Conservation (phyloP, 805 yeast species). For the Spathaspora passalidarum region DNA sequence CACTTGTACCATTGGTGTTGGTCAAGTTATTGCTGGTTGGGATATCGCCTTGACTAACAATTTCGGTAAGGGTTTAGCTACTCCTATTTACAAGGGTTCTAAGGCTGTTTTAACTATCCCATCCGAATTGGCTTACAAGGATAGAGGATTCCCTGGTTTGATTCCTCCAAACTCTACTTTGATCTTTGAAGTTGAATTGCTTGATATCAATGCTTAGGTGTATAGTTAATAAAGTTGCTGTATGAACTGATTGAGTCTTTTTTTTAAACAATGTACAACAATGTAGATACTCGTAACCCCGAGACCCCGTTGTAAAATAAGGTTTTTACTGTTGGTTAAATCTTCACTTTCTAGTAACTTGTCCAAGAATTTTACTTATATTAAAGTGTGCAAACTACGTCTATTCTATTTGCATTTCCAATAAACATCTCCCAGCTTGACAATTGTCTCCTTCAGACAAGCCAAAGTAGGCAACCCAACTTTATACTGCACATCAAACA, state of each 20-base stretch:
- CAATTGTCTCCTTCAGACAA: constrained; percentile 15
- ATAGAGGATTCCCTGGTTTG: constrained; percentile 92
- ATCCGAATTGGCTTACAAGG: constrained; percentile 90
- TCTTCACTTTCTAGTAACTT: no score
- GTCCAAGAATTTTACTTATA: no score
- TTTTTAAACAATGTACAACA: no score
- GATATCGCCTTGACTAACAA: constrained; percentile 9
- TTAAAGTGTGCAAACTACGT: no score
- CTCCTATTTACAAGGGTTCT: constrained; percentile 90
- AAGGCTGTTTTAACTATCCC: constrained; percentile 91
- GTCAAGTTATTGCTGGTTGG: constrained; percentile 80
- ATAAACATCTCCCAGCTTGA: constrained; percentile 13
- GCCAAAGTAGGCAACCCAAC: constrained; percentile 51
- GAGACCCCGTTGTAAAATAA: no score
- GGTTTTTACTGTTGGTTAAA: no score
- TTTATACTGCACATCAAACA: constrained; percentile 66
- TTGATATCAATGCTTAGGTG: constrained; percentile 35
- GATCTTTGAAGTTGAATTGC: constrained; percentile 77
- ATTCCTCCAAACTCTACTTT: constrained; percentile 96
- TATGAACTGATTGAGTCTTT: no score
- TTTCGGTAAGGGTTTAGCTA: constrained; percentile 61
- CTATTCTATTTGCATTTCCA: constrained; percentile 13
- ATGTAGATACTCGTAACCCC: no score
- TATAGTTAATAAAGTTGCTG: background rate
- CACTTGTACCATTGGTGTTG: constrained; percentile 91